Evolutionary conservation across 306 rosid genomes (phyloP).

Genomic region (Quercus cerris): DNA sequence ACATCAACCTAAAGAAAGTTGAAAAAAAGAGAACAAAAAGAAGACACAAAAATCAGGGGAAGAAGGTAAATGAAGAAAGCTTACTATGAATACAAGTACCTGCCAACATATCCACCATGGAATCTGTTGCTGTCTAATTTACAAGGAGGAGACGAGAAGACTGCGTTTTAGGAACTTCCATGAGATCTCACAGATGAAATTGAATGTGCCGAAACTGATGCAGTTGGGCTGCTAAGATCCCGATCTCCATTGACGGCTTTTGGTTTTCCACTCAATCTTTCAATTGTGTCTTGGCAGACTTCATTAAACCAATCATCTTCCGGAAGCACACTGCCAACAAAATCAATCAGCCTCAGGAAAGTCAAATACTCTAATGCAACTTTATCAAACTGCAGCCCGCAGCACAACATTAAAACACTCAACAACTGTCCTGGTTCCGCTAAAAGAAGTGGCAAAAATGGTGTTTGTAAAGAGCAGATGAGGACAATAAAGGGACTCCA

Average conservation of each 20-base stretch:
- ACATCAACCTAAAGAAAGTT: conserved; percentile 30
- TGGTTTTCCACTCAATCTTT: conserved; percentile 88
- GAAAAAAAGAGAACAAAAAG: neutral
- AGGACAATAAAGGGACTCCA: no score
- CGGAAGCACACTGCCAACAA: conserved; percentile 62
- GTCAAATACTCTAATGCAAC: neutral
- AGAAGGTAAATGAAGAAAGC: neutral
- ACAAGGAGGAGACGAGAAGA: conserved; percentile 33
- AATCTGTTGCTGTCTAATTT: conserved; percentile 28
- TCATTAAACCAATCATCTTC: conserved; percentile 96
- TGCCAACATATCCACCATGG: conserved; percentile 12
- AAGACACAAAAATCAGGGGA: neutral
- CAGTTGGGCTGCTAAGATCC: conserved; percentile 90
- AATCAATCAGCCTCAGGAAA: conserved; percentile 3
- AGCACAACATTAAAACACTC: no score
- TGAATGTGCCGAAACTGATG: conserved; percentile 95
- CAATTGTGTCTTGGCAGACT: conserved; percentile 79
- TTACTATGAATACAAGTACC: conserved; percentile 24
- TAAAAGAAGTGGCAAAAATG: no score
- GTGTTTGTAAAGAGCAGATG: no score
- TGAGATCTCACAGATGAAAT: conserved; percentile 92
- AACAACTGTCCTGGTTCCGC: no score
- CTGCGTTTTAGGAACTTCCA: conserved; percentile 59
- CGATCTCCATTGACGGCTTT: conserved; percentile 77
- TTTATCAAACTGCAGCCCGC: no score